phyloP scores from a whole-genome alignment of 2,329 filamentous ascomycete species.

The Phialophora tarda region DNA sequence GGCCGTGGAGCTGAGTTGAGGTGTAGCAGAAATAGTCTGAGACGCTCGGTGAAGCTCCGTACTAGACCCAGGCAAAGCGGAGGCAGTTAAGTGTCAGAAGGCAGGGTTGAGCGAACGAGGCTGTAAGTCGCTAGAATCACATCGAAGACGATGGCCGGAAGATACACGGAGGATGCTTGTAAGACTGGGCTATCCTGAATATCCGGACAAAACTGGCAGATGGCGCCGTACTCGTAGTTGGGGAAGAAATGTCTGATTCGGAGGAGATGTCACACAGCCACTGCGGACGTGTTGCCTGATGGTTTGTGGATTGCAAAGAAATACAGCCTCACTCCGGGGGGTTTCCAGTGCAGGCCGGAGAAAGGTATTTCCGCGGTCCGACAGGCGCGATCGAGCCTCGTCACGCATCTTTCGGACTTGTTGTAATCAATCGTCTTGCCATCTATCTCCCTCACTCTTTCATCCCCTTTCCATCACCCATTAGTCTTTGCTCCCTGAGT shows the following conservation, averaged over 20 bases:
- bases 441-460: not conserved
- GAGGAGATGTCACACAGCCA: conserved; percentile 31
- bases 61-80: not conserved
- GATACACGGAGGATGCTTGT: not conserved
- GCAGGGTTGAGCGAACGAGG: conserved; percentile 6
- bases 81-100: not conserved
- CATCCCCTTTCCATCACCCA: not conserved
- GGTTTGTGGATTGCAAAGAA: conserved; percentile 24
- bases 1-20: conserved; percentile 4
- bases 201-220: not conserved
- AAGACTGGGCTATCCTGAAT: not conserved
- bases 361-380: not conserved
- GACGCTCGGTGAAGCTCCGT: not conserved
- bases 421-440: conserved; percentile 21
- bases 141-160: conserved; percentile 24
- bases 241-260: conserved; percentile 2
- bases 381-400: conserved; percentile 22
- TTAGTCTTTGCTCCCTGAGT: not conserved
- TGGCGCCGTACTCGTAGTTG: not conserved
- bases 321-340: conserved; percentile 5
- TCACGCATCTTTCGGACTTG: conserved; percentile 23
- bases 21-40: not conserved
- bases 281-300: conserved; percentile 30
- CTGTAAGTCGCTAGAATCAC: conserved; percentile 30
- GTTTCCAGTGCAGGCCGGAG: not conserved